Conservation (phyloP, 2,329 filamentous ascomycete genomes). For the Cyphellophora europaea region DNA sequence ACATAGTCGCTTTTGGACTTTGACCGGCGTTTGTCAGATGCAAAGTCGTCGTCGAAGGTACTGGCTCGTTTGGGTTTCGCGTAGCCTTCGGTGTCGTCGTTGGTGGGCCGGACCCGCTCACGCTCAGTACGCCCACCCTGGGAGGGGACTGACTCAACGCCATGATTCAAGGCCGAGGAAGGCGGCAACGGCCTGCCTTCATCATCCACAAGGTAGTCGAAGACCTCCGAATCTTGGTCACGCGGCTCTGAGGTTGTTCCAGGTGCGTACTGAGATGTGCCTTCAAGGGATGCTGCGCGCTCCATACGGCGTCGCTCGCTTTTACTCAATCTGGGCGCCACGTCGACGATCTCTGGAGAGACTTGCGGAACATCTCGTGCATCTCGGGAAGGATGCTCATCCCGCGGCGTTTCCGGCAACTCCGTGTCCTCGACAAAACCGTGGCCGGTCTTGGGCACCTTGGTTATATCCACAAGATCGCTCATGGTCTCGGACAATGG, state of each 20-base stretch:
- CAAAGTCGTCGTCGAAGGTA: constrained; percentile 5
- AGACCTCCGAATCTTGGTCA: constrained; percentile 4
- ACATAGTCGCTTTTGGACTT: constrained; percentile 6
- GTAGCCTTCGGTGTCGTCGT: not conserved
- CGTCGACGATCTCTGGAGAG: no score
- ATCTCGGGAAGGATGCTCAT: no score
- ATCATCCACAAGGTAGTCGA: constrained; percentile 7
- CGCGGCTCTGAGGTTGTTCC: not conserved
- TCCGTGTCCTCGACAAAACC: constrained; percentile 38
- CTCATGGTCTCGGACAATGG: constrained; percentile 42
- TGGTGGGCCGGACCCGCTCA: not conserved
- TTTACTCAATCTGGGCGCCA: constrained; percentile 5
- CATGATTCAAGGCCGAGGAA: constrained; percentile 1
- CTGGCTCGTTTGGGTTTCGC: constrained; percentile 4
- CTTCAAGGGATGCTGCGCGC: constrained; percentile 8
- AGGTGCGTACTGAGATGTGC: not conserved
- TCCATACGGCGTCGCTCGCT: constrained; percentile 13
- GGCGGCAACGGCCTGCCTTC: constrained; percentile 1
- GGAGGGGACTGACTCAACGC: not conserved
- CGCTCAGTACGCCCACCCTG: not conserved
- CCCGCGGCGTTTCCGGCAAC: not conserved
- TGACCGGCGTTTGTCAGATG: constrained; percentile 1
- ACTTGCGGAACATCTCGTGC: no score
- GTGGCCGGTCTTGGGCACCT: no score
- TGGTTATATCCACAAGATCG: constrained; percentile 26